Base-by-base conservation (phyloP, 306 rosid species). In the Malus domestica region DNA sequence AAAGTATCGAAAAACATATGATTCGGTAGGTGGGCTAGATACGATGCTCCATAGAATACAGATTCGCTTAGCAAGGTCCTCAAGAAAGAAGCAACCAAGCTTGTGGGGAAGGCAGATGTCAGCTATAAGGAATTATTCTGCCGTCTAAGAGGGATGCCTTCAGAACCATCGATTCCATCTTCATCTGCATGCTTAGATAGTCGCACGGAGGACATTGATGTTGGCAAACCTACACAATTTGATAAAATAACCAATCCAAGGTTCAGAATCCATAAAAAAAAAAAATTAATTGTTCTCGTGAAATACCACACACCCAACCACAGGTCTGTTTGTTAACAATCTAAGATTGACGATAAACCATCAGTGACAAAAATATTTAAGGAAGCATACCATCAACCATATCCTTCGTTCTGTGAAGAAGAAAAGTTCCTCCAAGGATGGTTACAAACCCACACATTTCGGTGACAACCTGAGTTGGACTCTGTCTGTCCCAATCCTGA, bases 401-500 rank as follows among this genome's bases (percentile, higher is more conserved):
- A 76, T 96, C 99, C 90, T 96, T 96, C 64, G 99, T 96, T 89
- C 81, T 92, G 89, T 96, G 99, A 68, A 96, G 99, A 82, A 96
- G 98, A 88, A 96, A 96, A 83, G 99, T 96, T 83, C 99, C 99
- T 1, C 97, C 90, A 73, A 96, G 99, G 73, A 96, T 96, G 14
- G 99, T 96, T 86, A 96, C 99, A 86, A 96, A 96, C 67, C 99
- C 99, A 79, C 99, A 96, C 75, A 96, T 84, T 82, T 96, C 99
- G 2, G 99, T 96, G 78, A 96, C 76, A 80, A 96, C 99, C 83
- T 96, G 97, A 8, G 99, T 96, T 78, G 99, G 99, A 88, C 97
- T 96, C 76, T 96, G 99, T 83, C 99, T 85, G 82, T 96, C 99
- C 99, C 99, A 96, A 81, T 96, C 99, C 99, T 96, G 92, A 60